Percentiles rank a stretch among this genome's conserved stretches.
These are phyloP conservation scores for Antitrichia curtipendula DNA, from an alignment of 225 moss, liverwort and hornwort genomes.

Conservation along the genomic window DNA sequence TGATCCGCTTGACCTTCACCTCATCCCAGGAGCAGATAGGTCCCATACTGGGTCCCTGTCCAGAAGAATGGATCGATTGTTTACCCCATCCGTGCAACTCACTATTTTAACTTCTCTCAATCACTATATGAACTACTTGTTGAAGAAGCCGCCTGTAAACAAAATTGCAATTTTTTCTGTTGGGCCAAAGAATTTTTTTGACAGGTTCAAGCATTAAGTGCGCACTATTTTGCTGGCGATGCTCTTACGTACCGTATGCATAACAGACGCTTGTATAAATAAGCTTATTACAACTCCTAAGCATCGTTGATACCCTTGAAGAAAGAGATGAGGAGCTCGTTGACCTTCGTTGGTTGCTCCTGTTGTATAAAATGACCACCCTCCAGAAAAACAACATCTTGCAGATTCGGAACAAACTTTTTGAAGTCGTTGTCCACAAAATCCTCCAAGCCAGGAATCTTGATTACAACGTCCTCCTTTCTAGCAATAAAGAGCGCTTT, in stretches of 20 bases:
- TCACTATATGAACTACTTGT: not conserved
- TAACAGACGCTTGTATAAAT: not conserved
- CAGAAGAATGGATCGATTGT: not conserved
- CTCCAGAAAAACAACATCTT: conserved; percentile 29
- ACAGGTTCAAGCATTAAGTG: not conserved
- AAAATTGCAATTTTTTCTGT: not conserved
- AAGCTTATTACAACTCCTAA: not conserved
- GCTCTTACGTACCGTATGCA: not conserved
- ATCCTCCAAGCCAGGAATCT: conserved; percentile 23
- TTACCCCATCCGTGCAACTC: not conserved
- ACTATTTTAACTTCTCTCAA: not conserved
- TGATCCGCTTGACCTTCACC: not conserved
- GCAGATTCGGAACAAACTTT: conserved; percentile 49
- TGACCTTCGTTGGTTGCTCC: conserved; percentile 43
- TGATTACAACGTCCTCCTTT: conserved; percentile 27
- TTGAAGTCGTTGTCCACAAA: conserved; percentile 31
- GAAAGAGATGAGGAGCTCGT: conserved; percentile 40
- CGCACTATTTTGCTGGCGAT: no score
- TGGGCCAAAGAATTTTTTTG: not conserved
- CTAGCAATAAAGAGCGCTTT: conserved; percentile 49
- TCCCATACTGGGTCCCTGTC: no score
- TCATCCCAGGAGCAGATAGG: not conserved
- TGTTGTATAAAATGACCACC: conserved; percentile 83
- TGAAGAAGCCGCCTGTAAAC: no score
- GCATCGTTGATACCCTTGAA: not conserved